phyloP scores from a whole-genome alignment of 257 asterid species.

The Apocynum venetum region DNA sequence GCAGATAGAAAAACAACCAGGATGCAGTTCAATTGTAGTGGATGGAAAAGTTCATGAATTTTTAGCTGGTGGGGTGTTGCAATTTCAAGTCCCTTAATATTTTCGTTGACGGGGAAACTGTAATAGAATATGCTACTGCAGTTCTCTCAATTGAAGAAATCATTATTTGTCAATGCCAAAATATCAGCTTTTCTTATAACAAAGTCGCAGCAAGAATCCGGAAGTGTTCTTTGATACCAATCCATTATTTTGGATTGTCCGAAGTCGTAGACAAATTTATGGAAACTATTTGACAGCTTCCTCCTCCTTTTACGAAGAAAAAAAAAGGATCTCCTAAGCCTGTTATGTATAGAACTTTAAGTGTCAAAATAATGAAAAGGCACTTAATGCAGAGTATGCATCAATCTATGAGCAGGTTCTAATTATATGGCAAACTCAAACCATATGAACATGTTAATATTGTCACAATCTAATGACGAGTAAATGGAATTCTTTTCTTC shows the following conservation, averaged over 20 bases:
- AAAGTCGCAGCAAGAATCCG: not conserved
- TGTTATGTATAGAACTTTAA: too few relatives aligned
- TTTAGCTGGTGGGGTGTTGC: conserved; percentile 41
- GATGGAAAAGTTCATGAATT: conserved; percentile 71
- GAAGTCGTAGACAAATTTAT: not conserved
- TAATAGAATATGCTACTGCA: not conserved
- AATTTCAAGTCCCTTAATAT: conserved; percentile 18
- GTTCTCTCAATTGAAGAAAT: not conserved
- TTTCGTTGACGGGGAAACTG: conserved; percentile 12
- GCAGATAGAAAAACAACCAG: conserved; percentile 47
- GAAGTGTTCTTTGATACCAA: not conserved
- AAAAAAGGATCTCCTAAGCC: too few relatives aligned
- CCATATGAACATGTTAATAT: not conserved
- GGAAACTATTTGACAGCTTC: not conserved
- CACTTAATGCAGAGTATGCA: too few relatives aligned
- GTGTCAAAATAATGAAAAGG: too few relatives aligned
- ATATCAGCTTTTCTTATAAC: not conserved
- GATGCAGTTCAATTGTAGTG: conserved; percentile 64
- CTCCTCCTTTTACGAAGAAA: too few relatives aligned
- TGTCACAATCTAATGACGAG: not conserved
- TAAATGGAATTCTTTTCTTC: not conserved
- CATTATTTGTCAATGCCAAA: not conserved
- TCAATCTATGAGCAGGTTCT: too few relatives aligned
- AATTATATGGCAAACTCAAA: not conserved
- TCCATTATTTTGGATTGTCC: not conserved